These are phyloP conservation scores for Cladobotryum mycophilum DNA, from an alignment of 2,329 filamentous ascomycete genomes.

Conservation along the genomic window DNA sequence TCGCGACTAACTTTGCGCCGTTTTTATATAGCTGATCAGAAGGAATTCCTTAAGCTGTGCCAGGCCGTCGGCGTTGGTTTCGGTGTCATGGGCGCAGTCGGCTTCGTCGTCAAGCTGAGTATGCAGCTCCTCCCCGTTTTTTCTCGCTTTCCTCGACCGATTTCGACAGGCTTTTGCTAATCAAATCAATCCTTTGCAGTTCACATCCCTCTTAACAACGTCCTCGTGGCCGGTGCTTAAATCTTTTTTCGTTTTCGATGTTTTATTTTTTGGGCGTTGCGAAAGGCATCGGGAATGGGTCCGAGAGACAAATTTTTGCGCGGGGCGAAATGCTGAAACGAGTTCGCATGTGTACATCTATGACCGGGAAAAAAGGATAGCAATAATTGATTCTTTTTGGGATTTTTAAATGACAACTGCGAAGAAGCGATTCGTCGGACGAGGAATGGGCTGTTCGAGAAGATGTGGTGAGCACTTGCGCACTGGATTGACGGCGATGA, in stretches of 20 bases:
- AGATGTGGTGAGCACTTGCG: too few relatives aligned
- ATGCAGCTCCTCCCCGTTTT: slow-evolving; percentile 21
- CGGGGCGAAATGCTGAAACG: too few relatives aligned
- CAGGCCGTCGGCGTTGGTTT: slow-evolving; percentile 64
- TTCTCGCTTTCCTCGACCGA: not conserved
- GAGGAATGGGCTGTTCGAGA: too few relatives aligned
- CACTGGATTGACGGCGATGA: too few relatives aligned
- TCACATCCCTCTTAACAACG: slow-evolving; percentile 65
- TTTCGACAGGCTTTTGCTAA: slow-evolving; percentile 6
- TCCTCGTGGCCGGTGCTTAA: slow-evolving; percentile 61
- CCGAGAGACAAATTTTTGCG: too few relatives aligned
- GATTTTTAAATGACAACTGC: too few relatives aligned
- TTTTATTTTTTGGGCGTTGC: too few relatives aligned
- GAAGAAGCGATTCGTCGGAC: too few relatives aligned
- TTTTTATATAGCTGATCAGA: slow-evolving; percentile 32
- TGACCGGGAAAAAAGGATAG: too few relatives aligned
- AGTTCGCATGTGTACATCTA: too few relatives aligned
- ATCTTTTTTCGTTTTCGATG: not conserved
- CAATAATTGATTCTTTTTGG: too few relatives aligned
- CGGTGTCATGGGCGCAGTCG: slow-evolving; percentile 63
- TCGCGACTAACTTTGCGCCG: not conserved
- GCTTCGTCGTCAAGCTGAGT: slow-evolving; percentile 66
- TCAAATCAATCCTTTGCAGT: slow-evolving; percentile 42
- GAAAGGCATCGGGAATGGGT: too few relatives aligned
- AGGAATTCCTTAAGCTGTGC: slow-evolving; percentile 40